Base-by-base conservation (phyloP, 371 early-diverging fungal species). In the Dentiscutata heterogama region DNA sequence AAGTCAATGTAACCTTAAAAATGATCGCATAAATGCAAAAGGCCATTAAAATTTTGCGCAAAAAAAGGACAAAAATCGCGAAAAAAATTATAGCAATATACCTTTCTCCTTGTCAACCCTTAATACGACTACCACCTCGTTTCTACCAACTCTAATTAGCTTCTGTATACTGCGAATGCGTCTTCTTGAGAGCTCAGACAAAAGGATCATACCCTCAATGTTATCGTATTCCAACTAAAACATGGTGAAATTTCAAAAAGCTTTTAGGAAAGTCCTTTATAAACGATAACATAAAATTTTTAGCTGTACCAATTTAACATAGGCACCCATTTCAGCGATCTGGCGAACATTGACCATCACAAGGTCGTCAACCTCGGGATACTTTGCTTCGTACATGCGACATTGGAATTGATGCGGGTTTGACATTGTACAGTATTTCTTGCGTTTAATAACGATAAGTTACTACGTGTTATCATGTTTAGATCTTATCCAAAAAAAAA, bases 101-200 rank as follows among this genome's bases (percentile, higher is more conserved):
- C 96, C 99, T 90, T 99, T 99, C 86, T 98, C 99, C 89, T 96
- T 95, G 89, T 99, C 99, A 18, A 99, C 99, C 85, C 99, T 92
- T 86, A 98, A 90, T 64, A 99, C 99, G 75, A 97, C 96, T 71
- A 97, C 99, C 61, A 99, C 97, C 88, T 99, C 99, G 84, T 96
- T 96, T 85, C 94, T 91, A 60, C 99, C 99, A 46, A 99, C 96
- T 80, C 99, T 95, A 84, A 99, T 97, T 79, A 99, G 89, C 86
- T 99, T 99, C 85, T 98, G 98, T 73, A 99, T 96, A 70, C 97
- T 97, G 84, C 99, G 94, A 86, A 99, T 99, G 88, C 99, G 97
- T 86, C 99, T 91, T 86, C 99, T 92, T 0, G 97, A 97, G 84
- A 99, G 91, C 88, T 99, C 99, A 16, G 96, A 94, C 72, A 98